phyloP scores from a whole-genome alignment of 1,284 basidiomycete genomes.

The Rhodofomes roseus region DNA sequence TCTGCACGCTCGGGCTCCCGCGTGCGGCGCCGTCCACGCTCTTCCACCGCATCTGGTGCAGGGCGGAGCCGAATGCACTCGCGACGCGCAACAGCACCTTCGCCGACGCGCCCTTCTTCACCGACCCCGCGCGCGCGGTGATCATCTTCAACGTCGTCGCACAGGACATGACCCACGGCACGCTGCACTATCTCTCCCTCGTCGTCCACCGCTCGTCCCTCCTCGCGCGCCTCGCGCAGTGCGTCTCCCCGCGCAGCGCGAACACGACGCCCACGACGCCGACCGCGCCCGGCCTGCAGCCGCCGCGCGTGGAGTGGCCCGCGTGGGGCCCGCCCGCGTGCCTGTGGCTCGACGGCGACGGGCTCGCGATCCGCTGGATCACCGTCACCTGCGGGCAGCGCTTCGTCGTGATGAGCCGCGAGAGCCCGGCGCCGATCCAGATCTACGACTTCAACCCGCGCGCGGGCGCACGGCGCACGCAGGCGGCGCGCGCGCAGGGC shows the following conservation, averaged over 20 bases:
- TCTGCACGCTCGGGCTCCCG: constrained; percentile 16
- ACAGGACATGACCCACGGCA: constrained; percentile 12
- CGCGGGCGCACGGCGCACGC: neutral
- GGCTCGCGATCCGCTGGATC: constrained; percentile 21
- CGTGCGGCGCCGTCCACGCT: constrained; percentile 4
- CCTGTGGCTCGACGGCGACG: constrained; percentile 18
- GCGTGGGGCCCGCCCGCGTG: constrained; percentile 18
- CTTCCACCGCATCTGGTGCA: constrained; percentile 18
- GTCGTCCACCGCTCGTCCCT: constrained; percentile 20
- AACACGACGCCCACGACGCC: neutral
- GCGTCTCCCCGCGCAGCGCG: neutral
- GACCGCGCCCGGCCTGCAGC: neutral
- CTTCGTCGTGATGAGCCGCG: constrained; percentile 15
- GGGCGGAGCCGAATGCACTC: constrained; percentile 21
- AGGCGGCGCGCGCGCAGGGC: neutral
- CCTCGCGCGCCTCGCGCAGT: constrained; percentile 5
- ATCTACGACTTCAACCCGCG: constrained; percentile 22
- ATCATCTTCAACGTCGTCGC: constrained; percentile 22
- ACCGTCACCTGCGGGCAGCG: constrained; percentile 25
- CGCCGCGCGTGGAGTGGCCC: constrained; percentile 11
- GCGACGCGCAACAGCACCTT: constrained; percentile 3
- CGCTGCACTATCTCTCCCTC: constrained; percentile 19
- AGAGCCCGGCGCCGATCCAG: constrained; percentile 15
- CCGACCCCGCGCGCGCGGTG: constrained; percentile 16
- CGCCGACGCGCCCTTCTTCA: constrained; percentile 16